Percentiles rank a stretch among this genome's conserved stretches.
These are phyloP conservation scores for Penicillium taxi DNA, from an alignment of 495 filamentous ascomycete genomes.

Conservation along the genomic window DNA sequence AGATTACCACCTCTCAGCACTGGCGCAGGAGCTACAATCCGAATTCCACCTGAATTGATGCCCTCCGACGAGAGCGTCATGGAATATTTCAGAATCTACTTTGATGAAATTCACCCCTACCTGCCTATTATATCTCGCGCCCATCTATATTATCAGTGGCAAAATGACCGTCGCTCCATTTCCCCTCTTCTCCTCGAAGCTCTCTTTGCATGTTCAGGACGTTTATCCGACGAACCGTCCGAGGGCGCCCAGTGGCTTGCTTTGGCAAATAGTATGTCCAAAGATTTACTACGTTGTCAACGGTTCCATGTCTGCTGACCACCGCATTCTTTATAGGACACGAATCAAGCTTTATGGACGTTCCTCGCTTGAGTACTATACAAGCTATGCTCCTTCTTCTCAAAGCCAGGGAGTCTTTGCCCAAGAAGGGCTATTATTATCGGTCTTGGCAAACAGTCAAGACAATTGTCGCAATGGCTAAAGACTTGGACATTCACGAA, in stretches of 20 bases:
- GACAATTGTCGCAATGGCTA: constrained; percentile 83
- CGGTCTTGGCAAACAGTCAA: constrained; percentile 97
- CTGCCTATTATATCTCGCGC: constrained; percentile 85
- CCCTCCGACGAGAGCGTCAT: constrained; percentile 75
- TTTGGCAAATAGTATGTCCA: constrained; percentile 71
- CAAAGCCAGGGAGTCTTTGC: constrained; percentile 85
- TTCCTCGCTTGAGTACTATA: constrained; percentile 85
- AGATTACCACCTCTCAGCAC: constrained; percentile 58
- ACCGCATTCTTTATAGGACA: constrained; percentile 52
- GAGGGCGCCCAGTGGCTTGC: constrained; percentile 93
- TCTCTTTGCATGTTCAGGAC: constrained; percentile 87
- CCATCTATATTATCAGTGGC: constrained; percentile 88
- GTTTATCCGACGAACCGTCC: constrained; percentile 71
- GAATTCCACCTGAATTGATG: constrained; percentile 93
- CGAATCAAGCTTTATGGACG: constrained; percentile 92
- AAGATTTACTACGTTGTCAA: background rate
- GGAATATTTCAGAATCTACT: constrained; percentile 88
- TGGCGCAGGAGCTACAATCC: constrained; percentile 64
- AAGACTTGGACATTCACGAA: constrained; percentile 85
- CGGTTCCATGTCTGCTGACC: constrained; percentile 14
- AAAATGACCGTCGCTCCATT: constrained; percentile 72
- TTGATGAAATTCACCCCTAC: constrained; percentile 88
- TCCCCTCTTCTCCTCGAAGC: constrained; percentile 89
- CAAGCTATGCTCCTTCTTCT: constrained; percentile 82
- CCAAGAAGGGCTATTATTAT: constrained; percentile 93